Evolutionary conservation across 768 basidiomycete species (phyloP), one percentile per base, ranked within the genome.

Genomic region (Lactarius quietus): DNA sequence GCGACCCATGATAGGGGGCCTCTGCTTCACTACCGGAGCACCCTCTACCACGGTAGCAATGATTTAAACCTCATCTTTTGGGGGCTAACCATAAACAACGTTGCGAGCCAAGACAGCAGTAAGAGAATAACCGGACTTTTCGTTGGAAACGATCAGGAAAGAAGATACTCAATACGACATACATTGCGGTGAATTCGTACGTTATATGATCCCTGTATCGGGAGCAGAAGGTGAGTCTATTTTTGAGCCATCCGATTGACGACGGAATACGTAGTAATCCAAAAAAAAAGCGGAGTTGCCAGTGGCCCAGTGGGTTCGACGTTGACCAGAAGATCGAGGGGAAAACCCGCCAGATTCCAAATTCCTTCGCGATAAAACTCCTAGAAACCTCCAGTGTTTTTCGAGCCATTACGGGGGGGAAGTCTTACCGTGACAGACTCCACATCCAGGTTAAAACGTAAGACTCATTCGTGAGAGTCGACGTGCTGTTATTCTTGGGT

Each of bases 181-280:
- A 59, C 59, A n/a, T 26, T 31, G 31, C 3, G 31, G 14, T 17
- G n/a, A n/a, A 35, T 18, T 23, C 45, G 23, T 20, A n/a, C n/a
- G n/a, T n/a, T n/a, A 23, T 29, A 18, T 7, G 31, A 26, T 59
- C 20, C 29, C 41, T 23, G 57, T 57, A 23, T 20, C 29, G 10
- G 55, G 57, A 52, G 60, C 23, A 20, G 65, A 35, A 17, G 26
- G 26, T 23, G 54, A 33, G n/a, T 36, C 45, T 15, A 61, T 31
- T 29, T 63, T 23, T 28, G 38, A 57, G 3, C 29, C 59, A 56
- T 72, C 68, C 8, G 62, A 69, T 29, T 71, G 65, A 28, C 73
- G 81, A 64, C n/a, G n/a, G n/a, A 81, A 81, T 8, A 82, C 68
- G 33, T 83, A 72, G 65, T 80, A 80, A 71, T 84, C 82, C 57